Evolutionary conservation across 176 grass and related monocot genomes (phyloP), one percentile per base, ranked within the genome.

Genomic region (Pontederia paniculata): DNA sequence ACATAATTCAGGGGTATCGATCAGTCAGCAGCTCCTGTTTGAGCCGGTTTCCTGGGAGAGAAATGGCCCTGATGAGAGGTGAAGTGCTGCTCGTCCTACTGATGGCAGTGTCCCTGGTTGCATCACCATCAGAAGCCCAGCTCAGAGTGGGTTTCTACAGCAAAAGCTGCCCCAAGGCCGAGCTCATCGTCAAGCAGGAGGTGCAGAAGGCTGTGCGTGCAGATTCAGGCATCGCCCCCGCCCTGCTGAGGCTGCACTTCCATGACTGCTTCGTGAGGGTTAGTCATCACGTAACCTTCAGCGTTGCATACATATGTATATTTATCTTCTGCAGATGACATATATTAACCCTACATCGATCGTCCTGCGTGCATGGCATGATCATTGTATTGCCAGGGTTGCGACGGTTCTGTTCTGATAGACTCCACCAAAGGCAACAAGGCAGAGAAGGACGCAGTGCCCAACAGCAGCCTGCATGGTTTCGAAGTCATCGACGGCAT

Each of bases 181-280:
- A 94, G 83, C 63, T 88, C 71, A 81, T 94, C 62, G 88, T 76
- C 23, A 60, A 74, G 73, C 76, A 84, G 73, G 80, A 94, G 80
- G 83, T 94, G 66, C 73, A 72, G 42, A 88, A 53, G 77, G 77
- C 83, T 12, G 83, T 76, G 19, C 43, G 67, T 0, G 43, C 15
- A 12, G 78, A 84, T 67, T 66, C 80, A 1, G 88, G 88, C 54
- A 69, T 94, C 56, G 80, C 83, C 12, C 83, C 83, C 17, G 83
- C 83, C 21, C 76, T 94, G 53, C 48, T 80, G 69, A 63, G 86
- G 0, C 81, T 85, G 21, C 86, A 90, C 70, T 91, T 91, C 87
- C 87, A 91, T 54, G 87, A 85, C 83, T 91, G 87, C 56, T 91
- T 91, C 65, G 87, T 91, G 44, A 42, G 70, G 57, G 84, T 88